Conservation (phyloP, 805 yeast genomes). For the Suhomyces prunicola region DNA sequence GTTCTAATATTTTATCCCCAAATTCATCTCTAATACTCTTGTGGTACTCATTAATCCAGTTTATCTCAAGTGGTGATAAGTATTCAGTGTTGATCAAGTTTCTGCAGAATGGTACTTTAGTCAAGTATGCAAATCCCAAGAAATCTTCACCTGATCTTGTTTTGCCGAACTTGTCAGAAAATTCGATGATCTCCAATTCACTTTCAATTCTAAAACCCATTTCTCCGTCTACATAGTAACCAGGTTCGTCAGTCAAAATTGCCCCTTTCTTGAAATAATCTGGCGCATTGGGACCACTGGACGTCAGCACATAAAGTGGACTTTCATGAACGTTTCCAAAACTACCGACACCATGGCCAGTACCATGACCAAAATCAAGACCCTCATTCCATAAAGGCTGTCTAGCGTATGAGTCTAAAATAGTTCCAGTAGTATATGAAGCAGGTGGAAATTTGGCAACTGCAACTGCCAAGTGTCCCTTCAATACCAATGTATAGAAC, state of each 20-base stretch:
- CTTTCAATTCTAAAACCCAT: conserved; percentile 90
- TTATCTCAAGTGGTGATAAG: conserved; percentile 27
- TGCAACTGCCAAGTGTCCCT: conserved; percentile 89
- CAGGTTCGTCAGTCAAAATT: conserved; percentile 89
- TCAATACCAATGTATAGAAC: conserved; percentile 80
- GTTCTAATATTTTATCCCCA: conserved; percentile 42
- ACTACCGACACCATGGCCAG: conserved; percentile 97
- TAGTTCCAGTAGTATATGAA: conserved; percentile 63
- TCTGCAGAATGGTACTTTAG: conserved; percentile 40
- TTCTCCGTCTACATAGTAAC: conserved; percentile 85
- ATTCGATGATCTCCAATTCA: conserved; percentile 60
- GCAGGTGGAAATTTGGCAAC: conserved; percentile 67
- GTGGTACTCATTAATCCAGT: conserved; percentile 42
- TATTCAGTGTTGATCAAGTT: conserved; percentile 33
- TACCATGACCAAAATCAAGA: conserved; percentile 86
- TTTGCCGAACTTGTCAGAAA: conserved; percentile 34
- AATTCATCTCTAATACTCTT: conserved; percentile 30
- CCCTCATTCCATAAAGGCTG: conserved; percentile 81
- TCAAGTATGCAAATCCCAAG: conserved; percentile 38
- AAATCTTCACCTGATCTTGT: conserved; percentile 31
- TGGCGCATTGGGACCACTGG: conserved; percentile 49
- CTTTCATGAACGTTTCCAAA: conserved; percentile 92
- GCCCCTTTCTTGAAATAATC: conserved; percentile 54
- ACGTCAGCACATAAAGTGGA: conserved; percentile 76
- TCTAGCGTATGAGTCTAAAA: conserved; percentile 79